Base-by-base conservation (phyloP, 1,284 basidiomycete genomes). In the Abortiporus biennis region DNA sequence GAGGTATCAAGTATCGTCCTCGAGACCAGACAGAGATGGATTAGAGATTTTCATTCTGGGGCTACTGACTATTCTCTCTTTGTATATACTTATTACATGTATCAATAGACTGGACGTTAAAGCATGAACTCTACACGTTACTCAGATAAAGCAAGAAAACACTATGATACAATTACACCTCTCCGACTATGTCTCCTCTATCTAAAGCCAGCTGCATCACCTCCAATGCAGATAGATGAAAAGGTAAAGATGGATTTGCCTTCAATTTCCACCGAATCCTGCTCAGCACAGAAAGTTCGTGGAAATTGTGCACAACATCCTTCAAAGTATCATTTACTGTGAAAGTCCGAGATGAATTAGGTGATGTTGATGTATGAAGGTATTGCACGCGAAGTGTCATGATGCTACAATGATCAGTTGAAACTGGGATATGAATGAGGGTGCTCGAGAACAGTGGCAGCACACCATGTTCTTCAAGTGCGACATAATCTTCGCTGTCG, bases 1-100 rank as follows among this genome's bases (percentile, higher is more conserved):
- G 84, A 46, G 80, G 80, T n/a, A 85, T 90, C 61, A 84, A 81
- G 51, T 91, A 91, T 56, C 76, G 86, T 15, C 80, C 84, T 8
- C 65, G 87, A 54, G 87, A 91, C 57, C 82, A 84, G 55, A 79
- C 74, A 5, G 83, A 85, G 13, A 49, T 51, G 50, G 50, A 51
- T 36, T 51, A 38, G 43, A 16, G n/a, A 8, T 16, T 16, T 34
- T n/a, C 20, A 20, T 27, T 15, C 17, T 37, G 13, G 8, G 13
- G 13, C 23, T 21, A 11, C 23, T 37, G 6, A 20, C 20, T 32
- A 13, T 31, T 9, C 16, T 19, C 17, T 15, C n/a, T 8, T 32
- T 39, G 22, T 42, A 31, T 37, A 12, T 20, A 23, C 23, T 20
- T 5, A 37, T 42, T 32, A 36, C 35, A n/a, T n/a, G n/a, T n/a